Conservation (phyloP, 108 stramenopile genomes). For the Pseudonitzschia delicatissima region DNA sequence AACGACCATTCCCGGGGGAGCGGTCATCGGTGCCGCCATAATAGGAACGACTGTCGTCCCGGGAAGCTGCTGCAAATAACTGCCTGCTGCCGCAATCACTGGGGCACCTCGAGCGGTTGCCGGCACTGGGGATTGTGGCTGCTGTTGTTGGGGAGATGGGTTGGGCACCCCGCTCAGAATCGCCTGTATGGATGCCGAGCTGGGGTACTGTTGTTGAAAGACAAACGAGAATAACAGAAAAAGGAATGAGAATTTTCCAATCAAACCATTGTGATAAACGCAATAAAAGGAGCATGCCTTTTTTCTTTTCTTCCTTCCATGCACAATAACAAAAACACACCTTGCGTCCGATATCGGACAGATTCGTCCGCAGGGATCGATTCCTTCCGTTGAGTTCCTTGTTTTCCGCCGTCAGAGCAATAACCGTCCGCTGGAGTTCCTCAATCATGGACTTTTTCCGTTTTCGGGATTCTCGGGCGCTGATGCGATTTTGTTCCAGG, state of each 20-base stretch:
- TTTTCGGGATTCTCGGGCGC: conserved; percentile 82
- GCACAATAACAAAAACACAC: too few species aligned
- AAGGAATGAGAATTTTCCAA: not conserved
- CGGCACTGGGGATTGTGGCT: not conserved
- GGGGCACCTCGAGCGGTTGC: not conserved
- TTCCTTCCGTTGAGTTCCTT: conserved; percentile 83
- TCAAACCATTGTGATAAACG: not conserved
- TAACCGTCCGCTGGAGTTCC: conserved; percentile 84
- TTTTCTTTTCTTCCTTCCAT: too few species aligned
- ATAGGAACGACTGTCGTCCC: not conserved
- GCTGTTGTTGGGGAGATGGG: conserved; percentile 12
- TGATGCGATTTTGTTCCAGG: conserved; percentile 88
- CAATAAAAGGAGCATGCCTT: too few species aligned
- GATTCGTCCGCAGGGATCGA: conserved; percentile 59
- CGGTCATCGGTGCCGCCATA: too few species aligned
- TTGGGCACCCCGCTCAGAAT: conserved; percentile 42
- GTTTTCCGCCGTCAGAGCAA: conserved; percentile 77
- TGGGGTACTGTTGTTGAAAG: conserved; percentile 54
- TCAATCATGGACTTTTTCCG: conserved; percentile 91
- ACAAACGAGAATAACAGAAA: not conserved
- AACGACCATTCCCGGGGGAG: too few species aligned
- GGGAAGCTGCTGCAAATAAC: too few species aligned
- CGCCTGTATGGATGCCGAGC: conserved; percentile 68
- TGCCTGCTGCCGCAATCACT: too few species aligned
- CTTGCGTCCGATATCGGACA: conserved; percentile 80